phyloP scores from a whole-genome alignment of 805 yeast species.

The Candida montana region DNA sequence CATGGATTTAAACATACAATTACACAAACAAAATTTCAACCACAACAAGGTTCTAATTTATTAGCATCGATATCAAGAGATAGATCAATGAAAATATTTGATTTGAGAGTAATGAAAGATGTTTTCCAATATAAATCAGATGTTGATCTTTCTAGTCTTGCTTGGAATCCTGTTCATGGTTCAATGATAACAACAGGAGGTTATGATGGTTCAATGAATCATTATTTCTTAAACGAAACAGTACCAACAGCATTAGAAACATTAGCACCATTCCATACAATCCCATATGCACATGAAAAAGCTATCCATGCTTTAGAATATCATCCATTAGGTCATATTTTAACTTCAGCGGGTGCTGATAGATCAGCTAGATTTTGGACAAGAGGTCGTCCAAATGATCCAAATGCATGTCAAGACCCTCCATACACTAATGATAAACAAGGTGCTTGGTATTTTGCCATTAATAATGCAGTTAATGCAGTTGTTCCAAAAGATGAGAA shows the following conservation, averaged over 20 bases:
- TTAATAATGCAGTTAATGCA: slow-evolving; percentile 30
- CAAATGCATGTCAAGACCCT: slow-evolving; percentile 73
- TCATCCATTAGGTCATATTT: slow-evolving; percentile 89
- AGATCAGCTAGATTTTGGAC: slow-evolving; percentile 93
- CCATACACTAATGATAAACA: slow-evolving; percentile 64
- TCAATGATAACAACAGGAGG: slow-evolving; percentile 78
- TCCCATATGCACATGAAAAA: slow-evolving; percentile 93
- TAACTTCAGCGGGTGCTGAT: slow-evolving; percentile 92
- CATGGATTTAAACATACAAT: slow-evolving; percentile 94
- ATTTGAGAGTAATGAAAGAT: slow-evolving; percentile 79
- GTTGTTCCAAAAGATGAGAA: slow-evolving; percentile 28
- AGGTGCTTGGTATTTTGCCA: slow-evolving; percentile 53
- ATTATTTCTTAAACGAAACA: slow-evolving; percentile 54
- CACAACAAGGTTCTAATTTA: slow-evolving; percentile 58
- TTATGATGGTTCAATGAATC: slow-evolving; percentile 81
- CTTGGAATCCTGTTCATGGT: slow-evolving; percentile 92
- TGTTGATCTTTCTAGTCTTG: slow-evolving; percentile 74
- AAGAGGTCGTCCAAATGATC: slow-evolving; percentile 86
- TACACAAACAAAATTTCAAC: slow-evolving; percentile 81
- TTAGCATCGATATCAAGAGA: slow-evolving; percentile 88
- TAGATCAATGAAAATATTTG: slow-evolving; percentile 81
- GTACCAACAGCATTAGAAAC: slow-evolving; percentile 34
- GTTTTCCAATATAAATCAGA: slow-evolving; percentile 71
- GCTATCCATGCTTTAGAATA: slow-evolving; percentile 86
- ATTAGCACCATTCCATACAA: slow-evolving; percentile 44